Conservation (phyloP, 306 rosid genomes). For the Cucumis sativus region DNA sequence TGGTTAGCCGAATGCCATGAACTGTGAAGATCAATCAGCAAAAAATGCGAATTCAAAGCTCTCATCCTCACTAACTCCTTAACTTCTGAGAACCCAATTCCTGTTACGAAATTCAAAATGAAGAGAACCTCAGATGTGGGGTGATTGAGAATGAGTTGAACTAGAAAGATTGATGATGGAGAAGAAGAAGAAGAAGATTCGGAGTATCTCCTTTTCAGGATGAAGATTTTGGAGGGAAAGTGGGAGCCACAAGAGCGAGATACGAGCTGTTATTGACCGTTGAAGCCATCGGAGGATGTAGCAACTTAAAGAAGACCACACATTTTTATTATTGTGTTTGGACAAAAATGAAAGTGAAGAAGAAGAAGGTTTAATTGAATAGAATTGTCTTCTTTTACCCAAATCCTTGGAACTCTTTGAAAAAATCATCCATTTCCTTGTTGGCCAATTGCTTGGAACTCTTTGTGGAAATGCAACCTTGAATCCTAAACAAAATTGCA, state of each 20-base stretch:
- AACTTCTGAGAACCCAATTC: not conserved
- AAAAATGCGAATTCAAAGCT: slow-evolving; percentile 49
- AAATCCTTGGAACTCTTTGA: not conserved
- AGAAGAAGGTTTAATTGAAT: not conserved
- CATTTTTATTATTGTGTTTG: not conserved
- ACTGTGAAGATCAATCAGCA: slow-evolving; percentile 55
- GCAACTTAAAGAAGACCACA: slow-evolving; percentile 5
- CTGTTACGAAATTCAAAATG: not conserved
- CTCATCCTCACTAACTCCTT: slow-evolving; percentile 22
- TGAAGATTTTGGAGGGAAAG: slow-evolving; percentile 30
- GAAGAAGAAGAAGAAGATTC: slow-evolving; percentile 42
- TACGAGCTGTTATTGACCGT: slow-evolving; percentile 11
- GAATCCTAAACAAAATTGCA: no score
- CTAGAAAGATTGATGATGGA: not conserved
- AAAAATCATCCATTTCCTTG: not conserved
- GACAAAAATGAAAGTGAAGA: not conserved
- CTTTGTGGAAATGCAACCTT: not conserved
- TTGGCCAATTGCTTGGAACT: not conserved
- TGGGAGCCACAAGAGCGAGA: slow-evolving; percentile 13
- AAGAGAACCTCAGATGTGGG: not conserved
- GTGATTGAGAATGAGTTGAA: slow-evolving; percentile 2
- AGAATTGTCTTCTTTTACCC: not conserved
- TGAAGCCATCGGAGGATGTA: not conserved
- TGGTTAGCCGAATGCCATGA: slow-evolving; percentile 42
- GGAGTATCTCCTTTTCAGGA: slow-evolving; percentile 30